Base-by-base conservation (phyloP, 192 early-diverging fungal species). In the Cladochytrium replicatum region DNA sequence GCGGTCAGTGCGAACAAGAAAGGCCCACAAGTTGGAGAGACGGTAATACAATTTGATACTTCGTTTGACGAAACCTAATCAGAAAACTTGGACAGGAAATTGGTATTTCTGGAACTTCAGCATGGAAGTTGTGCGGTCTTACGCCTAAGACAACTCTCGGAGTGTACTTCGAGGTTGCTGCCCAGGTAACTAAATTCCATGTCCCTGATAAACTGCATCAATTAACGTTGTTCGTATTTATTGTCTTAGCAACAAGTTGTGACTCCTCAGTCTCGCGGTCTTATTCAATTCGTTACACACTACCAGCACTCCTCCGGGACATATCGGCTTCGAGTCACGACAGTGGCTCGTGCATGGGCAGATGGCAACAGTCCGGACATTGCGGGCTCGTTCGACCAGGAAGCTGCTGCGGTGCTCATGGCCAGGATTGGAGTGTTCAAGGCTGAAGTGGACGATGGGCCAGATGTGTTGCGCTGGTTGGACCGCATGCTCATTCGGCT, bases 401-500 rank as follows among this genome's bases (percentile, higher is more conserved):
- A 99, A 60, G 88, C 95, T 0, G 83, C 95, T 0, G 95, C 95
- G 1, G 92, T 94, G 8, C 68, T 99, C 15, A 99, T 97, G 91
- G 80, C 93, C 15, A 86, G 95, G 52, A 97, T 99, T 48, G 88
- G 88, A 2, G 84, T 87, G 23, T 95, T 89, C 72, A 97, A 97
- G 76, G 85, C 91, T 8, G 95, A 97, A 53, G 82, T 89, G 52
- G 95, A 99, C 58, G 93, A 99, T 72, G 87, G 86, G 1, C 88
- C 91, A 24, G 95, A 97, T 62, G 95, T 99, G 8, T 66, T 97
- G 57, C 78, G 92, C 39, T 97, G 95, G 93, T 63, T 99, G 38
- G 95, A 99, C 74, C 82, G 93, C 48, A 97, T 97, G 89, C 68
- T 99, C 26, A 99, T 99, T 68, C 86, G 95, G 3, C 67, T 99